A percentile compares a stretch with the other conserved stretches of the same genome.
Conservation (phyloP, 352 stramenopile genomes). For the Pythium vanterpoolii region DNA sequence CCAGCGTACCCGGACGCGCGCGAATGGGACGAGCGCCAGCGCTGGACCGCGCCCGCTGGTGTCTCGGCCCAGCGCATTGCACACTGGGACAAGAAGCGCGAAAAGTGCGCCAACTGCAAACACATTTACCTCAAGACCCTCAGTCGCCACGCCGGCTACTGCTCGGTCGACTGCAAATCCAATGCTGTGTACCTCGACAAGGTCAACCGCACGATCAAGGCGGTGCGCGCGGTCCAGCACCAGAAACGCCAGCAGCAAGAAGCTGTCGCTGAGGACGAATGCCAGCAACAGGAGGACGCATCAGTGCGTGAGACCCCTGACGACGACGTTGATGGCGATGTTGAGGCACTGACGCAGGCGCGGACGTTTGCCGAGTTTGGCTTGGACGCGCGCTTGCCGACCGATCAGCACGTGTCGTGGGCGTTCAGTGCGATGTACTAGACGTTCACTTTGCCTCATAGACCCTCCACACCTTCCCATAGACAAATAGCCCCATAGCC, state of each 20-base stretch:
- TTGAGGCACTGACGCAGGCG: constrained; percentile 14
- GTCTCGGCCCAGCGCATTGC: constrained; percentile 37
- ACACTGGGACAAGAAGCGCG: constrained; percentile 84
- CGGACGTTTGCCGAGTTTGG: constrained; percentile 80
- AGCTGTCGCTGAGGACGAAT: constrained; percentile 2
- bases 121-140: constrained; percentile 86
- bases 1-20: constrained; percentile 26
- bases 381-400: constrained; percentile 56
- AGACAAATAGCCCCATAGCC: constrained; percentile 11
- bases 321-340: neutral
- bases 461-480: constrained; percentile 2
- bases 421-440: constrained; percentile 80
- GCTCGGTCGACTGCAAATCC: constrained; percentile 88
- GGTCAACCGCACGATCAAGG: constrained; percentile 78
- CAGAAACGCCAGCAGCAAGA: constrained; percentile 10
- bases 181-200: constrained; percentile 82
- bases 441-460: too few relatives aligned
- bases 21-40: constrained; percentile 29
- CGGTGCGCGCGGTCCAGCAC: constrained; percentile 66
- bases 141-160: constrained; percentile 71
- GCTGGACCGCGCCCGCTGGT: neutral
- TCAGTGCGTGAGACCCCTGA: neutral
- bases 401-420: constrained; percentile 65
- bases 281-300: too few relatives aligned
- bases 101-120: constrained; percentile 80